Evolutionary conservation across 257 asterid genomes (phyloP), one percentile per base, ranked within the genome.

Genomic region (Rehmannia glutinosa): DNA sequence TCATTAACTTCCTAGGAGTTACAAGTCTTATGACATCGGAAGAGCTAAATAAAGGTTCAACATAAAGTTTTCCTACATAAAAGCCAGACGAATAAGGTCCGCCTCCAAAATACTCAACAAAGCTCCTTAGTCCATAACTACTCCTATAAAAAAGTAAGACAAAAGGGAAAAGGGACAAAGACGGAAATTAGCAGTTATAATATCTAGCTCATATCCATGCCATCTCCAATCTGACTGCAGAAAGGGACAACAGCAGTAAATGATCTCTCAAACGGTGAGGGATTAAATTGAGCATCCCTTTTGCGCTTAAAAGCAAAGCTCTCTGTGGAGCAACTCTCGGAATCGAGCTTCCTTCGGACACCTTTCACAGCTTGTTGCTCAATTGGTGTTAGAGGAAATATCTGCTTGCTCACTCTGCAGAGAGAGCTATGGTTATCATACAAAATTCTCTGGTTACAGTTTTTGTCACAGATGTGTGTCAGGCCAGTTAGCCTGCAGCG

Each of bases 401-500:
- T n/a, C 68, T 86, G 80, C 76, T 78, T 78, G 83, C 90, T 90
- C 75, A 82, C 97, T 76, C 95, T 78, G 89, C 96, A 90, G 50
- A 90, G 96, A 75, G 97, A 84, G 84, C 84, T 84, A 72, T 86
- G 95, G 75, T 87, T 90, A 86, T 90, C 97, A 70, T 87, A 90
- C 79, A 87, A 72, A 73, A 90, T 90, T 81, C 95, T 83, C 86
- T 90, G 97, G 88, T 80, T 87, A 86, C 97, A 90, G 83, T 90
- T 90, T 84, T 78, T 87, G 96, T 90, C 97, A 67, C 97, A 87
- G 65, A 90, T 82, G 85, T 90, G 97, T 13, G 86, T 86, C 87
- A 81, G 76, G 20, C 92, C 90, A 63, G 97, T 90, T 78, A 90
- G 81, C 71, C 76, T 80, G 97, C 97, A 87, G 75, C 96, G 88